phyloP scores from a whole-genome alignment of 2,329 filamentous ascomycete species.

The Alternaria solani region DNA sequence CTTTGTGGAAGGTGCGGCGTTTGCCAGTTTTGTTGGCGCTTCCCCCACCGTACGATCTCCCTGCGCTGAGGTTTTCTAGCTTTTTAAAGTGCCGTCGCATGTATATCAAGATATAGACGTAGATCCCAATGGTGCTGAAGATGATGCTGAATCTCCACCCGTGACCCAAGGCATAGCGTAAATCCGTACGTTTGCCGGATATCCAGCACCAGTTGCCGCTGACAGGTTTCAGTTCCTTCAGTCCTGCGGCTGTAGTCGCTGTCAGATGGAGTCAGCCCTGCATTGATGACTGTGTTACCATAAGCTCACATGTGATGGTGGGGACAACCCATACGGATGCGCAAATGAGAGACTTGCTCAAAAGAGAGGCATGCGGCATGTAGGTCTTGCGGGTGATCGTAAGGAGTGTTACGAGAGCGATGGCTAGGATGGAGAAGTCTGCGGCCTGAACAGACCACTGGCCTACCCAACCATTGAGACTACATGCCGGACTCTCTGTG shows the following conservation, averaged over 20 bases:
- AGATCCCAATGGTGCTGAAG: constrained; percentile 8
- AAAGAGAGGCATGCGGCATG: constrained; percentile 40
- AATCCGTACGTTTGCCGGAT: constrained; percentile 5
- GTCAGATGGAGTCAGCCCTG: neutral
- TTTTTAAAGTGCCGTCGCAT: constrained; percentile 8
- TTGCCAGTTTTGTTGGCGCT: constrained; percentile 2
- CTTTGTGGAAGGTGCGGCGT: neutral
- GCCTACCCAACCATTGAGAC: constrained; percentile 56
- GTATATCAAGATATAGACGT: constrained; percentile 13
- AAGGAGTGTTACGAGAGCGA: constrained; percentile 55
- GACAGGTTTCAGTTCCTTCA: constrained; percentile 6
- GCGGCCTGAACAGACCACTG: constrained; percentile 53
- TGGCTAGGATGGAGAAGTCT: constrained; percentile 56
- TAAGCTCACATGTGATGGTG: constrained; percentile 9
- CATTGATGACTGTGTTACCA: neutral
- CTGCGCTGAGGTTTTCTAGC: neutral
- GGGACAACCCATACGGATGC: constrained; percentile 54
- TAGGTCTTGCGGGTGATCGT: constrained; percentile 50
- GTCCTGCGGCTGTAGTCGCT: constrained; percentile 9
- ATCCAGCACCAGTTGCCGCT: constrained; percentile 19
- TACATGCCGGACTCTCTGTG: constrained; percentile 46
- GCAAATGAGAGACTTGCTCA: constrained; percentile 47
- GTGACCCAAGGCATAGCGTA: constrained; percentile 10
- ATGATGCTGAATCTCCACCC: constrained; percentile 15
- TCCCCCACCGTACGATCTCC: constrained; percentile 1